Evolutionary conservation across 805 yeast species (phyloP), one percentile per base, ranked within the genome.

Genomic region (Candida schatavii): DNA sequence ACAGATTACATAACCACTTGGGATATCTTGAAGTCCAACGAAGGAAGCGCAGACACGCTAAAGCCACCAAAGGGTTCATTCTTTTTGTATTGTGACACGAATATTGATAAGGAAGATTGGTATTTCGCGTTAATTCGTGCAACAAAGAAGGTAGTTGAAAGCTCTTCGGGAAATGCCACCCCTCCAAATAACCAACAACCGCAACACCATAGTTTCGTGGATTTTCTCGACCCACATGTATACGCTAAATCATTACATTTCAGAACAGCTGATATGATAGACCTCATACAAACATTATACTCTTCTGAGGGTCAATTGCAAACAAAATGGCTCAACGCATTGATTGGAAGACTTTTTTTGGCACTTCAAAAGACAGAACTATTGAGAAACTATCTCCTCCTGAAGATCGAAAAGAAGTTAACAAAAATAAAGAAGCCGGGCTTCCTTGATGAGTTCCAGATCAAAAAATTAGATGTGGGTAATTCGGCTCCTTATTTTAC

Each of bases 91-190:
- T 77, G 83, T 34, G 95, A 88, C 50, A 74, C 80, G 37, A 88
- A 89, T 50, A 75, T 75, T 42, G 89, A 84, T 36, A 91, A 91
- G 55, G 99, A 93, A 61, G 96, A 91, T 58, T 83, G 97, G 85
- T 93, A 91, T 58, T 89, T 88, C 61, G 81, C 87, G 0, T 68
- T 93, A 41, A 71, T 91, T n/a, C 71, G 83, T 43, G 95, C 95
- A 1, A 77, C 91, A 0, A 85, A 83, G 45, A 62, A 64, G 4
- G 64, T 31, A 5, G 35, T n/a, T 22, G 35, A 31, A 20, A 62
- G 7, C 27, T 23, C 27, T 23, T 23, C 27, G 11, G 27, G 27
- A 23, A 23, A 11, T 11, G 7, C 27, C 27, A 23, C 27, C 27
- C 27, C 27, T 7, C 27, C 27, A 23, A 23, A 11, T 23, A 7